Evolutionary conservation across 2,329 filamentous ascomycete species (phyloP), one percentile per base, ranked within the genome.

Genomic region (Scleromitrula shiraiana): DNA sequence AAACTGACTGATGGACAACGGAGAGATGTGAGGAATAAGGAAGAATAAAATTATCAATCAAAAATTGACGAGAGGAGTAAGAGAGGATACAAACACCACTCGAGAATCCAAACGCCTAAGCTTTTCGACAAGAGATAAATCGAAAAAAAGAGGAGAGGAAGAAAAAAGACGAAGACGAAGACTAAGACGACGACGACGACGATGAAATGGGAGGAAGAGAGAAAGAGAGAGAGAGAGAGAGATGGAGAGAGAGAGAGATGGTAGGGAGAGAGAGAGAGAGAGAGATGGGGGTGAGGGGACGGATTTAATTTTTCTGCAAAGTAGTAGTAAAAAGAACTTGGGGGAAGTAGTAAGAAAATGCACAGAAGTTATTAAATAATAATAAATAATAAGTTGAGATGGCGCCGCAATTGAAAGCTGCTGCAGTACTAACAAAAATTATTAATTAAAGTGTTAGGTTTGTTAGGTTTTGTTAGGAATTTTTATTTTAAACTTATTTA

Each of bases 11-110:
- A 56, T 40, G 37, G 56, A 61, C 41, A 57, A 59, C 30, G 48
- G 57, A 30, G 53, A 59, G 41, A 50, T 53, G n/a, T 51, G 46
- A 58, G 35, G 49, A 53, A 43, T 54, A 35, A 38, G 19, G 26
- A 29, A 42, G 53, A 56, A 60, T 58, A 46, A 59, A 56, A 50
- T 53, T 41, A 56, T 29, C 33, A 43, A 49, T 37, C 32, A 37
- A 52, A 58, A 55, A 50, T 50, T 48, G 53, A 59, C 52, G 56
- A 59, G 46, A 60, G 52, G 50, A 56, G 56, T 36, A 52, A 37
- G 49, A 59, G 54, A 52, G 56, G 60, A 58, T 51, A 50, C 46
- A 59, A 64, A 59, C 52, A 56, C 55, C 53, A 55, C 59, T 62
- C 59, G 55, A 53, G 58, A 57, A 58, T 58, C 58, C 59, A 54